These are phyloP conservation scores for Haplosporangium sp. DNA, from an alignment of 371 early-diverging fungal genomes.

Conservation along the genomic window DNA sequence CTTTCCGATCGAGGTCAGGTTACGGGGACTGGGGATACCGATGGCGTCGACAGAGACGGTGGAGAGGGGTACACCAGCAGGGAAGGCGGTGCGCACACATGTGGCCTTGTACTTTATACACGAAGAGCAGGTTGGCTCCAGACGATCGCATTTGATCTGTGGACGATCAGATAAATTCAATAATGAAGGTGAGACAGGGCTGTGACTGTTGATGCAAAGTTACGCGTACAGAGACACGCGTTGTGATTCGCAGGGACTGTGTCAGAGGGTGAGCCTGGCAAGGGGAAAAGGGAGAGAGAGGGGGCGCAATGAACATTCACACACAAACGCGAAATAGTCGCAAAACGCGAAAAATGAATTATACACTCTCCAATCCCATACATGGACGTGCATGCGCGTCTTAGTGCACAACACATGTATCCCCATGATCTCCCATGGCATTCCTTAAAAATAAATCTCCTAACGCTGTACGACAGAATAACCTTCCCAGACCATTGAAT, in stretches of 20 bases:
- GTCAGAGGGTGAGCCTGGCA: no score
- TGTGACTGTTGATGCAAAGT: background rate
- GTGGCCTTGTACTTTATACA: conserved; percentile 54
- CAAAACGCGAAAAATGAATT: no score
- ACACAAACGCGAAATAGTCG: no score
- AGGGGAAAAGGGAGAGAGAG: no score
- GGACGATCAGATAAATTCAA: background rate
- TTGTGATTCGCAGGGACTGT: background rate
- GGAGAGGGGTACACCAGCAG: conserved; percentile 41
- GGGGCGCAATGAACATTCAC: no score
- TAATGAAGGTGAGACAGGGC: no score
- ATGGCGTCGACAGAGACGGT: conserved; percentile 44
- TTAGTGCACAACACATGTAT: no score
- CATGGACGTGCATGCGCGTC: no score
- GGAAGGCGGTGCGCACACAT: conserved; percentile 41
- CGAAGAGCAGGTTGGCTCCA: conserved; percentile 50
- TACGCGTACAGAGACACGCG: conserved; percentile 2
- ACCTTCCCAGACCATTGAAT: background rate
- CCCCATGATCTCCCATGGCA: no score
- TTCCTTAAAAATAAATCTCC: no score
- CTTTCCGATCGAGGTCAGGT: conserved; percentile 26
- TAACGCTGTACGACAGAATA: background rate
- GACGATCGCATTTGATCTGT: conserved; percentile 53
- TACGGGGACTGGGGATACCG: conserved; percentile 24
- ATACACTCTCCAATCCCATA: no score